These are phyloP conservation scores for Plantago rigida DNA, from an alignment of 305 asterid species.

Conservation along the genomic window DNA sequence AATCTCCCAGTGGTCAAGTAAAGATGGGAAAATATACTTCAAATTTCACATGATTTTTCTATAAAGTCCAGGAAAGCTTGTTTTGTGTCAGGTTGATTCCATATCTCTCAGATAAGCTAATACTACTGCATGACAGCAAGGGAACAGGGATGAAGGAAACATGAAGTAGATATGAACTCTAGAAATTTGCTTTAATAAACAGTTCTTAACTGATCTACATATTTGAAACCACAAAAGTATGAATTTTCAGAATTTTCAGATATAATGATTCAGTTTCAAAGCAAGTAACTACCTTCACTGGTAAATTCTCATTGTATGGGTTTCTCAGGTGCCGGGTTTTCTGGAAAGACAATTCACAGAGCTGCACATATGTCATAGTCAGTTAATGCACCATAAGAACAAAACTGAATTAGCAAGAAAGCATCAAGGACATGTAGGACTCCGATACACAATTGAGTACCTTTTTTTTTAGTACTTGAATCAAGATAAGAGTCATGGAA, in stretches of 20 bases:
- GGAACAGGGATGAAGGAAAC: constrained; percentile 8
- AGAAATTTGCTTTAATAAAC: neutral
- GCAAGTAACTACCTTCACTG: constrained; percentile 67
- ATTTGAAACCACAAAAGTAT: constrained; percentile 4
- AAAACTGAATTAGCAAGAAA: constrained; percentile 11
- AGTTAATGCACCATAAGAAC: constrained; percentile 18
- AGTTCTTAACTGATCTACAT: constrained; percentile 1
- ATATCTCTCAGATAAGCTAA: neutral
- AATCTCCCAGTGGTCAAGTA: too few relatives aligned
- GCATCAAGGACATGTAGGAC: neutral
- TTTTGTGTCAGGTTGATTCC: neutral
- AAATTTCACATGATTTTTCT: too few relatives aligned
- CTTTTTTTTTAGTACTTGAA: neutral
- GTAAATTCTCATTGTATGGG: constrained; percentile 83
- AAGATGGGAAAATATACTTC: too few relatives aligned
- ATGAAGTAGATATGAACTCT: constrained; percentile 1
- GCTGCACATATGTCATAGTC: constrained; percentile 50
- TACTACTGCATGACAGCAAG: neutral
- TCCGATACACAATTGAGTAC: too few relatives aligned
- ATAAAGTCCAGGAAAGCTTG: too few relatives aligned
- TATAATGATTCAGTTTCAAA: constrained; percentile 10
- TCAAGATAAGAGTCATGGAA: neutral
- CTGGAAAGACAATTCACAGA: constrained; percentile 88
- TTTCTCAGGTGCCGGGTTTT: constrained; percentile 78
- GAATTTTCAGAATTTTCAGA: constrained; percentile 8